Conservation (phyloP, 495 filamentous ascomycete genomes). For the Tuber aestivum region DNA sequence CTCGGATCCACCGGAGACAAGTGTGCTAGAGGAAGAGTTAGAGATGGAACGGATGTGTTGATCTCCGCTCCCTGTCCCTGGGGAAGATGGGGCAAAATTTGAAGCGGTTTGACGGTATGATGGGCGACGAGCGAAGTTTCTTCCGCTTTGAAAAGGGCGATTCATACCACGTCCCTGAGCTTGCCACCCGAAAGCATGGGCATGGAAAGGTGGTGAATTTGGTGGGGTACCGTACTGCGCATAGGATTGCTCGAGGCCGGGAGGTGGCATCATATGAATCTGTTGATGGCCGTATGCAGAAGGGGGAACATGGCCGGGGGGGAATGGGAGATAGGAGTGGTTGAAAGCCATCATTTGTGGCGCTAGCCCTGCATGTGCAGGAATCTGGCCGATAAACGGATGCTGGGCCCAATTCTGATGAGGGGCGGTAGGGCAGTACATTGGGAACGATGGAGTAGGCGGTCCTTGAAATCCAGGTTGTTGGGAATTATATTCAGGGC, state of each 20-base stretch:
- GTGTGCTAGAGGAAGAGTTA: constrained; percentile 29
- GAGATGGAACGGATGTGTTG: constrained; percentile 26
- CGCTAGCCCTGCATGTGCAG: not conserved
- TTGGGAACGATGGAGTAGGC: not conserved
- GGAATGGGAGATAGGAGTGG: not conserved
- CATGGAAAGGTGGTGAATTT: constrained; percentile 22
- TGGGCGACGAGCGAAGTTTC: constrained; percentile 12
- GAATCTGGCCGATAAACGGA: not conserved
- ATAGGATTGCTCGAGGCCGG: not conserved
- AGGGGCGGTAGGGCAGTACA: not conserved
- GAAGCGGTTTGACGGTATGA: not conserved
- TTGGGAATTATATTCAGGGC: not conserved
- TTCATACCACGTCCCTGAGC: constrained; percentile 14
- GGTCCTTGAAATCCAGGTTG: not conserved
- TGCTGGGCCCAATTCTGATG: constrained; percentile 1
- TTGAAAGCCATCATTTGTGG: not conserved
- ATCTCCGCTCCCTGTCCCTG: not conserved
- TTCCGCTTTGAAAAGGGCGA: constrained; percentile 15
- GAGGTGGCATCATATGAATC: not conserved
- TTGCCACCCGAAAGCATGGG: constrained; percentile 21
- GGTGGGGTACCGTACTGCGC: constrained; percentile 5
- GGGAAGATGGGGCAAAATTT: not conserved
- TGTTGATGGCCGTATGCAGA: constrained; percentile 1
- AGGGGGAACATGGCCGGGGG: not conserved
- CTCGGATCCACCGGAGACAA: constrained; percentile 27